Base-by-base conservation (phyloP, 1,284 basidiomycete species). In the Trametes versicolor region DNA sequence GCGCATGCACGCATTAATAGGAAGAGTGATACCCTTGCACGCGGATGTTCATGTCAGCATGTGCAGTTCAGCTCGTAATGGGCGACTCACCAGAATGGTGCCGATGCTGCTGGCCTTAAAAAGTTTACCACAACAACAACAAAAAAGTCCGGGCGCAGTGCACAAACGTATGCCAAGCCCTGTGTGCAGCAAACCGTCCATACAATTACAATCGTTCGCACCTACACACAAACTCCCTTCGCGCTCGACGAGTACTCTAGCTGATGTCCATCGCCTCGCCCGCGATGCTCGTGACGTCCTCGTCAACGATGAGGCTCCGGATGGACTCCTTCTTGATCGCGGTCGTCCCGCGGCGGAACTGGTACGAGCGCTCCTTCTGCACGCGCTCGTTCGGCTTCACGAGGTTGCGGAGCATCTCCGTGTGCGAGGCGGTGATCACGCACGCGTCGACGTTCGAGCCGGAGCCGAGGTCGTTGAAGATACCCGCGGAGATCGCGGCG, bases 391-490 rank as follows among this genome's bases (percentile, higher is more conserved):
- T 98, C n/a, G 94, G 97, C 83, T 85, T 96, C 80, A 93, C 87
- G 78, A 94, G 90, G 82, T 98, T 95, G 72, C 98, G 86, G 69
- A 98, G 80, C 90, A 92, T 96, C 78, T 96, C 94, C 0, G 95
- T 96, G 70, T 90, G 82, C 59, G 83, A 80, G 60, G 90, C 89
- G 12, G 93, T 95, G 79, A 99, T 98, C 65, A 99, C 88, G 77
- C 96, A 97, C 0, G 97, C 97, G 77, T 99, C 98, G 72, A 99
- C 91, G 77, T 99, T 99, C 23, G 94, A 96, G 58, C 98, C 98
- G 0, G 96, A 98, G 10, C 98, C 98, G 47, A 99, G 86, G 83
- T 99, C 98, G 83, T 99, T 99, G 86, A 98, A 99, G 77, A 99
- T 97, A 87, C 98, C 98, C 1, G 95, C 93, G 52, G 92, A 91